Conservation (phyloP, 345 rosid species). For the Leavenworthia alabamica region DNA sequence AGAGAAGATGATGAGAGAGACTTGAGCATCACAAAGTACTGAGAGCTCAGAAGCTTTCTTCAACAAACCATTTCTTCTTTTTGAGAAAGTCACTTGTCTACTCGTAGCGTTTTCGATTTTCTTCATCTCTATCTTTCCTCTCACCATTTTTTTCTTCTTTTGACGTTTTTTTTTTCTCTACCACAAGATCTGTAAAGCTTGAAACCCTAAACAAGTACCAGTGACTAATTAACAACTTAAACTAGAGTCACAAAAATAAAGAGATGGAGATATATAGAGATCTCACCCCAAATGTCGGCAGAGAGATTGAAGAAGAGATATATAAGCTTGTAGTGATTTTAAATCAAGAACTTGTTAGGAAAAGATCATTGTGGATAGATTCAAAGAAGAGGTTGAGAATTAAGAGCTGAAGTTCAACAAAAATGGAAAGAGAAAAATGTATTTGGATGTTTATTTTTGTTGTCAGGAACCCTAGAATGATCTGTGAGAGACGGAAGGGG, state of each 20-base stretch:
- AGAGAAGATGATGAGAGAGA: conserved; percentile 29
- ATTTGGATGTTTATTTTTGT: neutral
- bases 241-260: neutral
- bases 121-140: conserved; percentile 37
- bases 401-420: neutral
- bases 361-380: neutral
- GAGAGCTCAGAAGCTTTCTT: conserved; percentile 37
- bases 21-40: conserved; percentile 33
- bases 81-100: conserved; percentile 34
- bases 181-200: conserved; percentile 20
- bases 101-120: conserved; percentile 31
- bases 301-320: conserved; percentile 3
- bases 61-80: conserved; percentile 31
- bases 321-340: neutral
- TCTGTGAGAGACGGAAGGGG: conserved; percentile 21
- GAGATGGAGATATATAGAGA: neutral
- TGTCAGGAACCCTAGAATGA: conserved; percentile 25
- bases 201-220: conserved; percentile 7
- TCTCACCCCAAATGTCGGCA: conserved; percentile 15
- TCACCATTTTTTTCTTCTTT: conserved; percentile 25
- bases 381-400: neutral
- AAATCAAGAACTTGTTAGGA: neutral
- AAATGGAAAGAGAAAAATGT: conserved; percentile 26
- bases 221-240: neutral
- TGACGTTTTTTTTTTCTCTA: neutral